A percentile compares a stretch with the other conserved stretches of the same genome.
Conservation (phyloP, 108 stramenopile species). For the Cyclotella choctawhatcheeana region DNA sequence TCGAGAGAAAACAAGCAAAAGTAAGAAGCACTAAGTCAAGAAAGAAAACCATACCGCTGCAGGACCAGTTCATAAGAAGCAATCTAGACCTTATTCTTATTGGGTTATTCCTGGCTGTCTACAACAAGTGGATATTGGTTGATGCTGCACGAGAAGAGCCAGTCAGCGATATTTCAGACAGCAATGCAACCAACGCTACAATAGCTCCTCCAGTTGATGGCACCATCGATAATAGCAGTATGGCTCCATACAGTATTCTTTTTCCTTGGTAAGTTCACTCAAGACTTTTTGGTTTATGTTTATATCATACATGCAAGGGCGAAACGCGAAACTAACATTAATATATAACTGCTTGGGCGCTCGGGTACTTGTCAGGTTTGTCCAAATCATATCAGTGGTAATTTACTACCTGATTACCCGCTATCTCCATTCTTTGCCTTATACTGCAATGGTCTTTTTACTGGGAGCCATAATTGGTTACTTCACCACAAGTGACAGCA, state of each 20-base stretch:
- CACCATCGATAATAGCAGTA: not conserved
- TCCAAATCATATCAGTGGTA: constrained; percentile 10
- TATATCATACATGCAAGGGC: too few species aligned
- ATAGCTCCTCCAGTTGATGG: not conserved
- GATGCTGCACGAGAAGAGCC: not conserved
- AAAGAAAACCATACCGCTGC: not conserved
- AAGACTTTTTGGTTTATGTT: too few species aligned
- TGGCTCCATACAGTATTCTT: constrained; percentile 1
- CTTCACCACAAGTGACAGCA: not conserved
- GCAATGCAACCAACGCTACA: not conserved
- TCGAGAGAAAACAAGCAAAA: too few species aligned
- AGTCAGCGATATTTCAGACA: not conserved
- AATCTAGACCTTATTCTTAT: not conserved
- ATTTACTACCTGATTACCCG: constrained; percentile 11
- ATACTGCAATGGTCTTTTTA: constrained; percentile 35
- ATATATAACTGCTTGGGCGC: too few species aligned
- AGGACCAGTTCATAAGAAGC: not conserved
- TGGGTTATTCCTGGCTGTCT: not conserved
- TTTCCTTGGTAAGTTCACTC: constrained; percentile 8
- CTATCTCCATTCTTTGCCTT: constrained; percentile 24
- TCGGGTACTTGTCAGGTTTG: not conserved
- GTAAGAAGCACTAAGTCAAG: too few species aligned
- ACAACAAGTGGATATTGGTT: not conserved
- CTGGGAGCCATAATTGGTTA: constrained; percentile 21
- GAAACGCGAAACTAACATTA: too few species aligned